Evolutionary conservation across 768 basidiomycete species (phyloP).

Genomic region (Russula lepida): DNA sequence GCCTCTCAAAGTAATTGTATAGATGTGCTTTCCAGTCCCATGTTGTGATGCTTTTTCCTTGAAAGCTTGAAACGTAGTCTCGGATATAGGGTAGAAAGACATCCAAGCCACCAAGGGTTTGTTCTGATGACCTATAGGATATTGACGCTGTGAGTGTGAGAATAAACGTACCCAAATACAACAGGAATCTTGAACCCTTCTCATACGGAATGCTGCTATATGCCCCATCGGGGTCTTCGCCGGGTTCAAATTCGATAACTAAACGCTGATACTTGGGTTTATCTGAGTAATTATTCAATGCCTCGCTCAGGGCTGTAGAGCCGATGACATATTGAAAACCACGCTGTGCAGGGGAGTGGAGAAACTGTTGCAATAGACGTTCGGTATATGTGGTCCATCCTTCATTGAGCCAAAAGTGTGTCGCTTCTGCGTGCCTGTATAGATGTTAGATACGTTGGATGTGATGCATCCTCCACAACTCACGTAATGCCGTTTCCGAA

Average conservation of each 20-base stretch:
- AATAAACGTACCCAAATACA: constrained; percentile 59
- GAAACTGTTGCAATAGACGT: constrained; percentile 58
- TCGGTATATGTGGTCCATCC: constrained; percentile 95
- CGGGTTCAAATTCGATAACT: constrained; percentile 62
- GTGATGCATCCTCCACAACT: constrained; percentile 13
- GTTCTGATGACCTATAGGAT: constrained; percentile 35
- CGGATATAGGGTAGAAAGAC: constrained; percentile 77
- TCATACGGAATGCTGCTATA: constrained; percentile 74
- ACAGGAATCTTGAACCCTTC: constrained; percentile 83
- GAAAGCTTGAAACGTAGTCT: constrained; percentile 76
- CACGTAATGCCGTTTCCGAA: constrained; percentile 88
- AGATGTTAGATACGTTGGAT: not conserved
- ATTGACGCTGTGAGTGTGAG: not conserved
- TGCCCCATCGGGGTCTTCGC: constrained; percentile 73
- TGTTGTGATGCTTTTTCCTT: constrained; percentile 76
- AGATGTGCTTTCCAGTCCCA: constrained; percentile 77
- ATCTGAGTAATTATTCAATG: constrained; percentile 50
- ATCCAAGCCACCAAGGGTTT: constrained; percentile 71
- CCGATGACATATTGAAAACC: constrained; percentile 79
- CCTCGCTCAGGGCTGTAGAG: constrained; percentile 59
- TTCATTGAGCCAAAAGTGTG: constrained; percentile 87
- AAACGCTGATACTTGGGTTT: constrained; percentile 72
- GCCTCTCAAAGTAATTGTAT: constrained; percentile 54
- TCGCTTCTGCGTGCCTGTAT: constrained; percentile 55
- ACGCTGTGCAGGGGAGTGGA: constrained; percentile 68